Evolutionary conservation across 1,284 basidiomycete genomes (phyloP).

Genomic region (Exsudoporus floridanus): DNA sequence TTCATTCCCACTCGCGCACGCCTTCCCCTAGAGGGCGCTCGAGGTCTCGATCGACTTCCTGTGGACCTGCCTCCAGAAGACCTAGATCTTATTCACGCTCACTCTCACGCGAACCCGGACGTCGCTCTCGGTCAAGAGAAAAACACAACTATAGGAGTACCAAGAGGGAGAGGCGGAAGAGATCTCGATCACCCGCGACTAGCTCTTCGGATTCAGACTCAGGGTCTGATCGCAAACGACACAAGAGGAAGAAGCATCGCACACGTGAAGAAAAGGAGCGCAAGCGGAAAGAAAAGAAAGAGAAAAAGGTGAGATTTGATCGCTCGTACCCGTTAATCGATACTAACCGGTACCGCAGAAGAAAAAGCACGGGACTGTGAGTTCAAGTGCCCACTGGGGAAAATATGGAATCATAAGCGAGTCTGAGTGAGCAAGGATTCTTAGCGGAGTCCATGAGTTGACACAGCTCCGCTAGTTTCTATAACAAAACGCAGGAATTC

Average conservation of each 20-base stretch:
- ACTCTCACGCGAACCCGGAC: slow-evolving; percentile 24
- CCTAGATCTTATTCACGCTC: slow-evolving; percentile 28
- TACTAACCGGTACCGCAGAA: slow-evolving; percentile 41
- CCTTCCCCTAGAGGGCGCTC: slow-evolving; percentile 24
- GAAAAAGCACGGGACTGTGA: slow-evolving; percentile 54
- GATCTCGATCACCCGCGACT: slow-evolving; percentile 42
- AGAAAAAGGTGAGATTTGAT: slow-evolving; percentile 52
- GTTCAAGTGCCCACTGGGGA: slow-evolving; percentile 69
- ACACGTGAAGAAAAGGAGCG: slow-evolving; percentile 56
- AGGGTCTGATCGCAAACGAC: slow-evolving; percentile 40
- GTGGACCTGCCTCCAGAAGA: slow-evolving; percentile 12
- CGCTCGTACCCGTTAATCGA: background rate
- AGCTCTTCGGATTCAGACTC: slow-evolving; percentile 37
- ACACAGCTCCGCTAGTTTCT: slow-evolving; percentile 51
- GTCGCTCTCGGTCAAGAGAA: slow-evolving; percentile 32
- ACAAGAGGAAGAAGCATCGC: slow-evolving; percentile 47
- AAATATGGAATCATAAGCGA: slow-evolving; percentile 85
- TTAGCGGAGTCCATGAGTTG: slow-evolving; percentile 9
- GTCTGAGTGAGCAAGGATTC: slow-evolving; percentile 58
- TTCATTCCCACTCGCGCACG: slow-evolving; percentile 29
- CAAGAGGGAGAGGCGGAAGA: slow-evolving; percentile 35
- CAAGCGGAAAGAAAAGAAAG: slow-evolving; percentile 65
- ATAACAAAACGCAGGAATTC: slow-evolving; percentile 80
- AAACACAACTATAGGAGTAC: slow-evolving; percentile 21
- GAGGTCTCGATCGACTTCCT: slow-evolving; percentile 29